Evolutionary conservation across 139 green algal genomes (phyloP).

Genomic region (Tetraselmis striata): DNA sequence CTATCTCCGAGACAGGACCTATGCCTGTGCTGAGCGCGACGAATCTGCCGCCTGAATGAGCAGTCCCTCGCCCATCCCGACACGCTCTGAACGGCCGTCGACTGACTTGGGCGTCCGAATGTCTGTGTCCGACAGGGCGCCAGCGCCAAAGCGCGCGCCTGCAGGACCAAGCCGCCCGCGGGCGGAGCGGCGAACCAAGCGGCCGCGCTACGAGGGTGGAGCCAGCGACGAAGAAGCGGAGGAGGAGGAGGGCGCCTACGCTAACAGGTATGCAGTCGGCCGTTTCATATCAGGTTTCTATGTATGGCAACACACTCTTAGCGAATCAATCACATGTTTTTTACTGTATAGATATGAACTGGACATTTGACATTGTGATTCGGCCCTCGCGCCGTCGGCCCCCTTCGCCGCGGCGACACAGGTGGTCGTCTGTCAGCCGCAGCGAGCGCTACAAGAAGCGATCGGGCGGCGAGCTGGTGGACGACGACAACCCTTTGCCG

Average conservation of each 20-base stretch:
- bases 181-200: not conserved
- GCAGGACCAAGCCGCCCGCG: too few species aligned
- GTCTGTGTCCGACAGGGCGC: too few species aligned
- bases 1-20: too few species aligned
- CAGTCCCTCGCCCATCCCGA: too few species aligned
- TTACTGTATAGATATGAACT: too few species aligned
- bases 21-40: too few species aligned
- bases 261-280: constrained; percentile 33
- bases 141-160: not conserved
- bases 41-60: too few species aligned
- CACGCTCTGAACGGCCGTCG: too few species aligned
- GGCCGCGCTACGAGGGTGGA: not conserved
- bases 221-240: constrained; percentile 8
- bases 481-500: constrained; percentile 64
- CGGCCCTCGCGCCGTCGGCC: too few species aligned
- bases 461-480: constrained; percentile 17
- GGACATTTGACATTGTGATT: too few species aligned
- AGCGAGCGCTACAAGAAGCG: constrained; percentile 67
- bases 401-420: too few species aligned
- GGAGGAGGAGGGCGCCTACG: constrained; percentile 40
- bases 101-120: too few species aligned
- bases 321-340: not conserved
- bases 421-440: constrained; percentile 64
- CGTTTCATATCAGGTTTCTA: not conserved
- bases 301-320: not conserved